Evolutionary conservation across 768 basidiomycete genomes (phyloP).

Genomic region (Suillus subaureus): DNA sequence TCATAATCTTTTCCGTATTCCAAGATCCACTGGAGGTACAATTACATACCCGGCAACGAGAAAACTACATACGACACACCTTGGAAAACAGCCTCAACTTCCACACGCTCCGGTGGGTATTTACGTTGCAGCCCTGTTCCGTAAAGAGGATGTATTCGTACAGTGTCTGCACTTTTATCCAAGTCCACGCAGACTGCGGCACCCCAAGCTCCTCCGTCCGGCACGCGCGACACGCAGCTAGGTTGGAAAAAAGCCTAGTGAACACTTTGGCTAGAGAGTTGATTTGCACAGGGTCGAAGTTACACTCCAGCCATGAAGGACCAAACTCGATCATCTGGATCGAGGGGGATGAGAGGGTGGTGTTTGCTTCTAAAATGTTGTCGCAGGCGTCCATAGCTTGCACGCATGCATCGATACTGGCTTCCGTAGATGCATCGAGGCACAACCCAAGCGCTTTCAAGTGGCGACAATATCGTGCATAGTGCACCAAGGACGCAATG

Average conservation of each 20-base stretch:
- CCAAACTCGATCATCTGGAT: constrained; percentile 4
- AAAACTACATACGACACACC: background rate
- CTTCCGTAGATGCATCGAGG: constrained; percentile 1
- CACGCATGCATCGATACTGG: background rate
- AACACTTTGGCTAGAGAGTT: background rate
- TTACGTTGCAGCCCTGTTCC: no score
- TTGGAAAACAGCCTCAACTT: background rate
- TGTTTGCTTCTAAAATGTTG: background rate
- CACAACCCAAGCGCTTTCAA: constrained; percentile 1
- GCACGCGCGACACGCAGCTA: constrained; percentile 2
- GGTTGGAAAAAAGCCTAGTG: background rate
- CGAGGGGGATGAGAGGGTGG: background rate
- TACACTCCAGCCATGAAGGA: constrained; percentile 5
- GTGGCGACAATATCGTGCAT: background rate
- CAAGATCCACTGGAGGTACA: background rate
- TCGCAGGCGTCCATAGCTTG: background rate
- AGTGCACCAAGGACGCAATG: background rate
- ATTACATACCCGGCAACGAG: background rate
- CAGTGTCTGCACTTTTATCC: constrained; percentile 4
- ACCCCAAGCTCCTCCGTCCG: constrained; percentile 4
- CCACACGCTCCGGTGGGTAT: background rate
- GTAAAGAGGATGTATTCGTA: constrained; percentile 4
- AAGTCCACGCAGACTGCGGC: constrained; percentile 3
- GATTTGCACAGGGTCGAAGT: constrained; percentile 1
- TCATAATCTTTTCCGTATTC: background rate